Conservation (phyloP, 306 rosid genomes). For the Malus orientalis region DNA sequence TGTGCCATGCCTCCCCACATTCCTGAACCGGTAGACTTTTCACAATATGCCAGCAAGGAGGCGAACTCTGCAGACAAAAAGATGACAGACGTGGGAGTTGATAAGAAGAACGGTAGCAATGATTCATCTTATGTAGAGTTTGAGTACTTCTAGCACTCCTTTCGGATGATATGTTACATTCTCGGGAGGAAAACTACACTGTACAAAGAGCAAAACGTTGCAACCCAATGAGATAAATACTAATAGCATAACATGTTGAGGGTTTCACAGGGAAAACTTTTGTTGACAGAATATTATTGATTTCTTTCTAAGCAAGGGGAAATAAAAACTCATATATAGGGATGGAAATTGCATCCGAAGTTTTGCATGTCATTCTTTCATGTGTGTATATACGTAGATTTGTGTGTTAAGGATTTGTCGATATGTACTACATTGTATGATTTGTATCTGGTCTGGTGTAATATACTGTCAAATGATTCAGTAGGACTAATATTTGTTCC, state of each 20-base stretch:
- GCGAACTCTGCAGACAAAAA: constrained; percentile 17
- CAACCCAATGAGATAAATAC: neutral
- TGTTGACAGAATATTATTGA: neutral
- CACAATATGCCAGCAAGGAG: constrained; percentile 48
- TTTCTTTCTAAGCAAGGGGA: neutral
- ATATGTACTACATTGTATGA: neutral
- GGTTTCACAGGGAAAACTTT: neutral
- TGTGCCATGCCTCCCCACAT: constrained; percentile 73
- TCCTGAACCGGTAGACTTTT: constrained; percentile 61
- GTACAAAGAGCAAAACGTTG: constrained; percentile 16
- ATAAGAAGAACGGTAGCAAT: neutral
- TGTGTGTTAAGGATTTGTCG: neutral
- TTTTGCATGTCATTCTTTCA: neutral
- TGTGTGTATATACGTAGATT: neutral
- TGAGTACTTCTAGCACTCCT: constrained; percentile 35
- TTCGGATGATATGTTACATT: neutral
- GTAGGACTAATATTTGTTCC: neutral
- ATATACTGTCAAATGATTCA: neutral
- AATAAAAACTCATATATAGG: neutral
- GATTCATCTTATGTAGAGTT: constrained; percentile 32
- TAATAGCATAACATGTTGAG: neutral
- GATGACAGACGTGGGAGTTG: constrained; percentile 1
- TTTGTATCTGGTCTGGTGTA: neutral
- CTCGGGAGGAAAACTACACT: constrained; percentile 4
- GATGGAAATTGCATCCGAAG: neutral